A percentile compares a stretch with the other conserved stretches of the same genome.
phyloP scores from a whole-genome alignment of 2,329 filamentous ascomycete genomes.

The Trichoderma afroharzianum region DNA sequence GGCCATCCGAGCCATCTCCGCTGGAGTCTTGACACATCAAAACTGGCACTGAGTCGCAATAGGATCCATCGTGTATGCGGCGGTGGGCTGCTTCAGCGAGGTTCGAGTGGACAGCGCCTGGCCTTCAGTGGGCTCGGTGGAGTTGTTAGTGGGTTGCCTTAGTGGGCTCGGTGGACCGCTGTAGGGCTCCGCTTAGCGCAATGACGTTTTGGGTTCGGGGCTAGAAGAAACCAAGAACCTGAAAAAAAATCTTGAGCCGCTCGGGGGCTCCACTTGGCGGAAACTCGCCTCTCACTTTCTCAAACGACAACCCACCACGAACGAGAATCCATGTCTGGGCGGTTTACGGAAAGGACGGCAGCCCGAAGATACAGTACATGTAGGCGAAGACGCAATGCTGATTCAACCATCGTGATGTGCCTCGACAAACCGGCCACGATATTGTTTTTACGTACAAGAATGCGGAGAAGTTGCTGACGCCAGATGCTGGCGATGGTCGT shows the following conservation, averaged over 20 bases:
- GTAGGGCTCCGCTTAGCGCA: neutral
- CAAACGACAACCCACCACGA: neutral
- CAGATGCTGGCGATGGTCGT: neutral
- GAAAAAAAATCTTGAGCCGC: neutral
- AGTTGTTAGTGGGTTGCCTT: neutral
- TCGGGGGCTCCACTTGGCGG: neutral
- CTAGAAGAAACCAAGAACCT: neutral
- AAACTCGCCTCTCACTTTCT: neutral
- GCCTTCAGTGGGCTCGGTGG: conserved; percentile 1
- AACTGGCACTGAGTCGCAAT: conserved; percentile 17
- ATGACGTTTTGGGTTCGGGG: conserved; percentile 13
- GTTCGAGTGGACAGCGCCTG: neutral
- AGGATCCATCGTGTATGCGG: conserved; percentile 4
- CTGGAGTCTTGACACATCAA: conserved; percentile 21
- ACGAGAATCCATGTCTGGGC: neutral
- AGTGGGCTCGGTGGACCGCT: conserved; percentile 5
- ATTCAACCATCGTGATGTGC: neutral
- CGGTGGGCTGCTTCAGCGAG: conserved; percentile 2
- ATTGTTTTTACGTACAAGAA: conserved; percentile 16
- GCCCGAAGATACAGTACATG: neutral
- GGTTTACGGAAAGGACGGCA: conserved; percentile 9
- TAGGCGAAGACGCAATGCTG: neutral
- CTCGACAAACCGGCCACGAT: neutral
- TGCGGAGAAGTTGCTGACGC: conserved; percentile 12
- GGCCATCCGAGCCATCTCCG: conserved; percentile 12